phyloP scores from a whole-genome alignment of 768 basidiomycete genomes.

The Pleurotus djamor region DNA sequence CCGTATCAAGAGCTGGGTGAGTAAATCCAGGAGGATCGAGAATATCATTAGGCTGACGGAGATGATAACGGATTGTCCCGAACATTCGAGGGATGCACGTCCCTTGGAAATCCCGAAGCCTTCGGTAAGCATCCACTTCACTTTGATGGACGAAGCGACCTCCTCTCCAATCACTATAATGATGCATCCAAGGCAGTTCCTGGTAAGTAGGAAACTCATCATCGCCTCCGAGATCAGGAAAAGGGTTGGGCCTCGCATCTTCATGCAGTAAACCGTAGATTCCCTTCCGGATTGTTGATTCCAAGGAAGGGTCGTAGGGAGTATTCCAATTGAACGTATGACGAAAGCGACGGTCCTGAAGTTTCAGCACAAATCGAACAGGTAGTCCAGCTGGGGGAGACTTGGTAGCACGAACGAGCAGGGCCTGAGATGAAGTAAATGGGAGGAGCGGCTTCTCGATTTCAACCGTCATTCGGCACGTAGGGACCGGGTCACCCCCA shows the following conservation, averaged over 20 bases:
- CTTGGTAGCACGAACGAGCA: not conserved
- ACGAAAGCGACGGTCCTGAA: not conserved
- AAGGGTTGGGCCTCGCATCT: not conserved
- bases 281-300: not conserved
- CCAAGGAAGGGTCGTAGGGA: not conserved
- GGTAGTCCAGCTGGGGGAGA: not conserved
- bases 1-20: not conserved
- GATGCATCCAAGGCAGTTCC: not conserved
- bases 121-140: not conserved
- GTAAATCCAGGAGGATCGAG: not conserved
- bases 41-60: not conserved
- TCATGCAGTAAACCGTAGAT: not conserved
- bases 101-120: not conserved
- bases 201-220: not conserved
- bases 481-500: too few species aligned
- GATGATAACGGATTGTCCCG: not conserved
- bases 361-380: not conserved
- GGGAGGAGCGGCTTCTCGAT: not conserved
- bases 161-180: not conserved
- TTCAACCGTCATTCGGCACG: not conserved
- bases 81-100: not conserved
- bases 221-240: not conserved
- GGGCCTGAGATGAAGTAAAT: not conserved
- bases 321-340: not conserved
- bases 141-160: not conserved